A percentile compares a stretch with the other conserved stretches of the same genome.
phyloP scores from a whole-genome alignment of 1,284 basidiomycete species.

The Tremellales sp. region DNA sequence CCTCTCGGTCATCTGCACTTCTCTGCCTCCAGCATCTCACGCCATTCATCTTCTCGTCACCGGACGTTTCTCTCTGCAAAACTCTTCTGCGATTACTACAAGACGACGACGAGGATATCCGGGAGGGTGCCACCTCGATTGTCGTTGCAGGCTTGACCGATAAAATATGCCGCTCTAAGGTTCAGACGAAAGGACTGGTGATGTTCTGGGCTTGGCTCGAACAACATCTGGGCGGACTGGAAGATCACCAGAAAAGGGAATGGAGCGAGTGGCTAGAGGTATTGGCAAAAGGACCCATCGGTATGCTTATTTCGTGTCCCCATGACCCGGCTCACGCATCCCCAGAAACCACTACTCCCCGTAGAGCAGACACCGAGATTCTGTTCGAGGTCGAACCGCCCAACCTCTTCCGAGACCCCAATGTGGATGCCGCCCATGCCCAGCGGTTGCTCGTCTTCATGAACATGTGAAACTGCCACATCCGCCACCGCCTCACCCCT shows the following conservation, averaged over 20 bases:
- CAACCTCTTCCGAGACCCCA: slow-evolving; percentile 43
- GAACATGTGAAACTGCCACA: no score
- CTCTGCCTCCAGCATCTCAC: slow-evolving; percentile 19
- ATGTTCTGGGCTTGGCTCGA: slow-evolving; percentile 35
- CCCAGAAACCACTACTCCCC: slow-evolving; percentile 1
- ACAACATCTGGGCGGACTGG: neutral
- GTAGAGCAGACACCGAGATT: slow-evolving; percentile 8
- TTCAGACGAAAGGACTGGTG: slow-evolving; percentile 25
- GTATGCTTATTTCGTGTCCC: neutral
- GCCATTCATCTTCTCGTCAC: slow-evolving; percentile 8
- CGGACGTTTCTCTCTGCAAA: slow-evolving; percentile 11
- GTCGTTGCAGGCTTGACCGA: slow-evolving; percentile 19
- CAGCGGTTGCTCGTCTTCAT: slow-evolving; percentile 19
- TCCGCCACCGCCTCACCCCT: no score
- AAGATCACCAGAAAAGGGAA: neutral
- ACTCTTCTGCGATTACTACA: slow-evolving; percentile 32
- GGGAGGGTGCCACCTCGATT: slow-evolving; percentile 24
- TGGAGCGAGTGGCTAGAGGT: slow-evolving; percentile 31
- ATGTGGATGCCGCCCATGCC: slow-evolving; percentile 26
- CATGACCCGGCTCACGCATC: neutral
- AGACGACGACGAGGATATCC: slow-evolving; percentile 44
- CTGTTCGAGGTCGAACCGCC: slow-evolving; percentile 45
- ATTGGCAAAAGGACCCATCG: neutral
- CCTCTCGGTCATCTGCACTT: slow-evolving; percentile 25
- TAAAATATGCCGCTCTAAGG: slow-evolving; percentile 8